Percentiles rank a stretch among this genome's conserved stretches.
These are phyloP conservation scores for Xerocomellus dryophilus DNA, from an alignment of 768 basidiomycete species.

Conservation along the genomic window DNA sequence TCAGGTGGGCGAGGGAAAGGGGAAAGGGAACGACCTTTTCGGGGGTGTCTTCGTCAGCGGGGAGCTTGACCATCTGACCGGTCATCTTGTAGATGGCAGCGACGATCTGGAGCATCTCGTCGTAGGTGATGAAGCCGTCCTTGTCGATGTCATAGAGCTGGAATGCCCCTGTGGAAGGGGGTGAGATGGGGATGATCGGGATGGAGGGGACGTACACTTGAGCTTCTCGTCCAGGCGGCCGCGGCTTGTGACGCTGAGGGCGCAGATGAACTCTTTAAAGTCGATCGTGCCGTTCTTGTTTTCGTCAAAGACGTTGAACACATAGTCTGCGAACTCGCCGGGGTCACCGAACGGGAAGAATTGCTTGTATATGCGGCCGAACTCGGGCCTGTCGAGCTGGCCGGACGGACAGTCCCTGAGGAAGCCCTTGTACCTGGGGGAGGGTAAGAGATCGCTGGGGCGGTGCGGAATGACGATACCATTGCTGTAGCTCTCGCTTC, in stretches of 20 bases:
- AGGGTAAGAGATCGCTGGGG: conserved; percentile 10
- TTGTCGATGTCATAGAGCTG: conserved; percentile 99
- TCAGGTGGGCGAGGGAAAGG: conserved; percentile 11
- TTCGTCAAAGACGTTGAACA: conserved; percentile 96
- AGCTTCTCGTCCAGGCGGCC: conserved; percentile 96
- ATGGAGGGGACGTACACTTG: conserved; percentile 65
- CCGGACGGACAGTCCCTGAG: conserved; percentile 98
- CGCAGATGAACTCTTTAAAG: conserved; percentile 99
- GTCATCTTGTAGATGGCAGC: conserved; percentile 99
- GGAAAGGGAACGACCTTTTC: conserved; percentile 68
- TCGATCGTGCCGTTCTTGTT: conserved; percentile 97
- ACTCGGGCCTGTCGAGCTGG: conserved; percentile 92
- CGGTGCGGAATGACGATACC: conserved; percentile 43
- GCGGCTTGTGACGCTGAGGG: conserved; percentile 90
- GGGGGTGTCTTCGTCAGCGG: conserved; percentile 98
- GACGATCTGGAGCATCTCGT: conserved; percentile 99
- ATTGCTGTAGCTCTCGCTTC: conserved; percentile 96
- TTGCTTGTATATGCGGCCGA: conserved; percentile 97
- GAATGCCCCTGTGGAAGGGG: conserved; percentile 83
- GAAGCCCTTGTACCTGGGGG: conserved; percentile 94
- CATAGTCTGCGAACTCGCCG: conserved; percentile 93
- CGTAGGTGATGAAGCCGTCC: conserved; percentile 96
- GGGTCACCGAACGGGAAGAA: conserved; percentile 99
- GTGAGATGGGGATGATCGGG: conserved; percentile 14
- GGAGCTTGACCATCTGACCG: conserved; percentile 97